These are phyloP conservation scores for Nitzschia palea DNA, from an alignment of 108 stramenopile genomes.

Conservation along the genomic window DNA sequence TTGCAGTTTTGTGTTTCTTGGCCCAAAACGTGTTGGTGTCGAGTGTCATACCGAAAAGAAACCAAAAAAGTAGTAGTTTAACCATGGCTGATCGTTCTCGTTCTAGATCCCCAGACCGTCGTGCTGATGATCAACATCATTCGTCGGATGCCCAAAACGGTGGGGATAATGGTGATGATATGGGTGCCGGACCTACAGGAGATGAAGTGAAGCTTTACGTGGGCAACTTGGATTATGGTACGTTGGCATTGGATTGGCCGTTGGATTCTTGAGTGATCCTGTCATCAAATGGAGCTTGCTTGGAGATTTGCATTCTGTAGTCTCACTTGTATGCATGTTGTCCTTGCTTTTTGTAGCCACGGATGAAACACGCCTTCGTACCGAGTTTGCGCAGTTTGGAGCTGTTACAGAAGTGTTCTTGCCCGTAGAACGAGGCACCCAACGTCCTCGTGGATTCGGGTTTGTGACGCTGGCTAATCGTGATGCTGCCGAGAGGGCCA, in stretches of 20 bases:
- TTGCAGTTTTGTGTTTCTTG: too few species aligned
- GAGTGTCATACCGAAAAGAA: too few species aligned
- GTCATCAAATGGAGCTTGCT: neutral
- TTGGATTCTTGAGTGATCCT: neutral
- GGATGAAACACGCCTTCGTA: conserved; percentile 67
- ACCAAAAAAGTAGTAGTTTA: too few species aligned
- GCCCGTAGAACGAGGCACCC: conserved; percentile 73
- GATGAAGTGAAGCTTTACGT: conserved; percentile 88
- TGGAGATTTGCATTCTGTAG: conserved; percentile 3
- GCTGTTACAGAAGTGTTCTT: conserved; percentile 82
- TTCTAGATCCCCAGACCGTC: conserved; percentile 66
- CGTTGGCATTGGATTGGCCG: conserved; percentile 13
- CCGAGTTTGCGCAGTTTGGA: conserved; percentile 75
- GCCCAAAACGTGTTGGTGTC: too few species aligned
- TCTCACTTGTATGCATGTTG: neutral
- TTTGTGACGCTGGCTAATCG: conserved; percentile 76
- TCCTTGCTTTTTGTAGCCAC: conserved; percentile 44
- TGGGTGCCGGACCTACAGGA: conserved; percentile 18
- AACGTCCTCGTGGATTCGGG: conserved; percentile 85
- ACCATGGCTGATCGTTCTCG: conserved; percentile 55
- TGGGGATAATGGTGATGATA: conserved; percentile 11
- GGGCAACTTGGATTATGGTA: conserved; percentile 85
- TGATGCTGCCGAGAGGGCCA: conserved; percentile 78
- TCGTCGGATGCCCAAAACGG: conserved; percentile 20
- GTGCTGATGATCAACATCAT: conserved; percentile 29